Base-by-base conservation (phyloP, 2,329 filamentous ascomycete species). In the Epichloe hybrida region DNA sequence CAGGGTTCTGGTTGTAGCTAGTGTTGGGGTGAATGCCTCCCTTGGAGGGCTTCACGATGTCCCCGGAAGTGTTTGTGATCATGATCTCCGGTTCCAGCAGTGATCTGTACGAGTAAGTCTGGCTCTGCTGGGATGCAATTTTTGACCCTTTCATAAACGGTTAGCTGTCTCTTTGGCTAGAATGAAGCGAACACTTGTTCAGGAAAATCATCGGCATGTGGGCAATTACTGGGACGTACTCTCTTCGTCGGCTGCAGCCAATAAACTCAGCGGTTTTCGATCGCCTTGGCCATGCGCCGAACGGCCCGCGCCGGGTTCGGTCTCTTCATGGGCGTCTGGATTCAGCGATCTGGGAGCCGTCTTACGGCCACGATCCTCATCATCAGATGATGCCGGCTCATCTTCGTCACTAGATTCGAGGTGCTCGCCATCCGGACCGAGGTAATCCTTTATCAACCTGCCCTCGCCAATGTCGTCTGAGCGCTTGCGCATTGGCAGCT, bases 221-320 rank as follows among this genome's bases (percentile, higher is more conserved):
- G 20, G 2, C 4, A n/a, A 12, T 9, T 6, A 7, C 8, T 20
- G 17, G 5, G 35, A 75, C 84, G 62, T 73, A 87, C 88, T 78
- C 63, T 91, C 86, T 73, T 88, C 83, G 62, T 91, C 84, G 1
- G 83, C 83, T 6, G 84, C 85, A 39, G 83, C 85, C 49, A 90
- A 69, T 51, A 89, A 65, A 59, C 82, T 88, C 61, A 73, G 69
- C 1, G 75, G 71, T 58, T 71, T 72, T 52, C 68, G 67, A 55
- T 66, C 61, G 56, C 66, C 55, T 59, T 69, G 64, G 50, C 57
- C 66, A 1, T 68, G 55, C 61, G 55, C 57, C 55, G 50, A 63
- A 9, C 42, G 57, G 4, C 56, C 59, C 37, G 65, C 64, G 23
- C 66, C 67, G 23, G 68, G 66, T 5, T 62, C 60, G 4, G 59